phyloP scores from a whole-genome alignment of 495 filamentous ascomycete genomes.

The Penicillium odoratum region DNA sequence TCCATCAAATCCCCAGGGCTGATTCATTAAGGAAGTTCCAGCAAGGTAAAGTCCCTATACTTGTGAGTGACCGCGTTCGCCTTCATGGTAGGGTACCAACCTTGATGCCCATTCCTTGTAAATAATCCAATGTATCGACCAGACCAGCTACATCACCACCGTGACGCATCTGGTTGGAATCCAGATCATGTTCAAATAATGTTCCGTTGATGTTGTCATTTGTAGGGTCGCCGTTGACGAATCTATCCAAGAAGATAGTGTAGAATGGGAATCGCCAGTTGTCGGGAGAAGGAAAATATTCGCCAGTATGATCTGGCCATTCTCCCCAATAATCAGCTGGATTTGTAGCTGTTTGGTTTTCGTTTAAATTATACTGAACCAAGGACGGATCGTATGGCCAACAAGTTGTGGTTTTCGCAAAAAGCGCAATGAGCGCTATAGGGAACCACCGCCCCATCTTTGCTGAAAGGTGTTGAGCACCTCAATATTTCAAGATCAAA shows the following conservation, averaged over 20 bases:
- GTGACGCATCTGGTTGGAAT: conserved; percentile 67
- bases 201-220: conserved; percentile 73
- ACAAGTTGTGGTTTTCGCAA: conserved; percentile 32
- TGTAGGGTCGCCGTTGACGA: conserved; percentile 67
- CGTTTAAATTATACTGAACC: conserved; percentile 61
- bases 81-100: conserved; percentile 29
- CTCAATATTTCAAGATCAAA: background rate
- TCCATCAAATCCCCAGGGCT: conserved; percentile 66
- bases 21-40: conserved; percentile 67
- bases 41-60: conserved; percentile 64
- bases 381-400: conserved; percentile 57
- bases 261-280: conserved; percentile 76
- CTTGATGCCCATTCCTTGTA: conserved; percentile 75
- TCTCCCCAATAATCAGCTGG: conserved; percentile 62
- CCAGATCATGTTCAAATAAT: conserved; percentile 65
- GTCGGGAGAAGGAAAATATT: conserved; percentile 55
- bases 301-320: conserved; percentile 50
- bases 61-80: background rate
- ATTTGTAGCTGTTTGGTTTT: conserved; percentile 54
- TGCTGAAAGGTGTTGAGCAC: background rate
- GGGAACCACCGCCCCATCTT: conserved; percentile 12
- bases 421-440: conserved; percentile 34
- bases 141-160: conserved; percentile 69
- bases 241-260: conserved; percentile 67
- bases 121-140: conserved; percentile 65